Conservation (phyloP, 495 filamentous ascomycete species). For the Penicillium daleae region DNA sequence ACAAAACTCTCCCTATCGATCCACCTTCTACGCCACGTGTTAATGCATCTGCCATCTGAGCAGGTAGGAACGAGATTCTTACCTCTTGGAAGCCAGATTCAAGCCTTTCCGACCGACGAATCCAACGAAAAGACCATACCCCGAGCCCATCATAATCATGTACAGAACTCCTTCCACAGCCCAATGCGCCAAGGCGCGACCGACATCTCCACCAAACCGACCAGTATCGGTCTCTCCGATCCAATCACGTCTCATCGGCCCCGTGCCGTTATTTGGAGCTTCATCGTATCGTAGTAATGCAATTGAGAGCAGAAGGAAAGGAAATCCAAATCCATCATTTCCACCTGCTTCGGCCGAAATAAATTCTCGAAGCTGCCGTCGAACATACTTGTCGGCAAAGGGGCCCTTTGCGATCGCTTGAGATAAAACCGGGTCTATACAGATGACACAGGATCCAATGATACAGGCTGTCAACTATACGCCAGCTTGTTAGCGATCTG, state of each 20-base stretch:
- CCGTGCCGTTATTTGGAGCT: conserved; percentile 21
- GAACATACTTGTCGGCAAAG: conserved; percentile 63
- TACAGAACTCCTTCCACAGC: conserved; percentile 43
- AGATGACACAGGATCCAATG: conserved; percentile 64
- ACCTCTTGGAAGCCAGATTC: conserved; percentile 34
- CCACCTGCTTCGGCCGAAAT: conserved; percentile 64
- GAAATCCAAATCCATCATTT: conserved; percentile 65
- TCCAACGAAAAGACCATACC: conserved; percentile 40
- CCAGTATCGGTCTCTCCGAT: conserved; percentile 38
- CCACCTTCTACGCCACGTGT: conserved; percentile 31
- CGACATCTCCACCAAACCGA: conserved; percentile 38
- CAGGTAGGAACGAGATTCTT: neutral
- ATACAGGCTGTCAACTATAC: conserved; percentile 55
- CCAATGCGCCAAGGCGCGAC: conserved; percentile 44
- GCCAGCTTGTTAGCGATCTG: conserved; percentile 3
- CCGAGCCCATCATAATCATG: conserved; percentile 45
- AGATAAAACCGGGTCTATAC: conserved; percentile 63
- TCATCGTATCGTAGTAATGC: conserved; percentile 59
- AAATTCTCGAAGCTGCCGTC: conserved; percentile 60
- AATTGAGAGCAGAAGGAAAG: conserved; percentile 59
- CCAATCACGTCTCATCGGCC: conserved; percentile 26
- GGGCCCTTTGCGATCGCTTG: conserved; percentile 66
- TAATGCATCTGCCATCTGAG: neutral
- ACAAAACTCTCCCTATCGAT: conserved; percentile 42
- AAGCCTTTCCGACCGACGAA: conserved; percentile 36